Evolutionary conservation across 75 land plant genomes (phyloP).

Genomic region (Picea sitchensis): DNA sequence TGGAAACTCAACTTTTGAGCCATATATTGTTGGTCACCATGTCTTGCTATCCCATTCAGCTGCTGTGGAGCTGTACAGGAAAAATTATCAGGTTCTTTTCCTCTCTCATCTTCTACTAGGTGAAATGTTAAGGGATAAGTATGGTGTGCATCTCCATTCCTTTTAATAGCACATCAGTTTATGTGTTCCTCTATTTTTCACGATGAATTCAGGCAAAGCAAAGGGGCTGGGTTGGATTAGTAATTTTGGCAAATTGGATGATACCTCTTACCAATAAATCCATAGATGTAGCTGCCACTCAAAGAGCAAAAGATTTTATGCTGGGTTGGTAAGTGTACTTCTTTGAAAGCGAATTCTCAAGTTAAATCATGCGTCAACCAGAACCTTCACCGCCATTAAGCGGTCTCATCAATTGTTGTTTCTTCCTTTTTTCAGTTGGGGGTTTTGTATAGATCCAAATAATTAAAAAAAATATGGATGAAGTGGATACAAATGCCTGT

Average conservation of each 20-base stretch:
- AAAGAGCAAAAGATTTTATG: slow-evolving; percentile 41
- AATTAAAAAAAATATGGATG: no score
- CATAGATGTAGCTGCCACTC: slow-evolving; percentile 38
- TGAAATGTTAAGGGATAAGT: no score
- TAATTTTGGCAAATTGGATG: slow-evolving; percentile 24
- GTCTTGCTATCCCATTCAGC: slow-evolving; percentile 33
- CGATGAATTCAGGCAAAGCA: slow-evolving; percentile 27
- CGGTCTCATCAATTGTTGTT: neutral
- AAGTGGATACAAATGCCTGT: no score
- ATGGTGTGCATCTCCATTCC: neutral
- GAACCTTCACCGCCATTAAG: neutral
- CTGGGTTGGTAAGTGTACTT: slow-evolving; percentile 42
- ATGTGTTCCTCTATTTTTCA: neutral
- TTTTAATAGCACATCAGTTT: neutral
- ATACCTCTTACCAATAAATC: slow-evolving; percentile 36
- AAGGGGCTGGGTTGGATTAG: slow-evolving; percentile 42
- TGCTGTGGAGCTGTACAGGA: slow-evolving; percentile 23
- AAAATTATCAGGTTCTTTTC: slow-evolving; percentile 20
- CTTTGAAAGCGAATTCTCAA: neutral
- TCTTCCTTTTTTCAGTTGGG: neutral
- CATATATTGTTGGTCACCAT: slow-evolving; percentile 46
- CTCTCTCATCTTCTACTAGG: neutral
- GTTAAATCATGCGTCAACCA: no score
- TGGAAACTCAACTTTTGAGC: slow-evolving; percentile 50
- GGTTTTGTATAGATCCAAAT: no score